phyloP scores from a whole-genome alignment of 495 filamentous ascomycete species.

The Cercophora newfieldiana region DNA sequence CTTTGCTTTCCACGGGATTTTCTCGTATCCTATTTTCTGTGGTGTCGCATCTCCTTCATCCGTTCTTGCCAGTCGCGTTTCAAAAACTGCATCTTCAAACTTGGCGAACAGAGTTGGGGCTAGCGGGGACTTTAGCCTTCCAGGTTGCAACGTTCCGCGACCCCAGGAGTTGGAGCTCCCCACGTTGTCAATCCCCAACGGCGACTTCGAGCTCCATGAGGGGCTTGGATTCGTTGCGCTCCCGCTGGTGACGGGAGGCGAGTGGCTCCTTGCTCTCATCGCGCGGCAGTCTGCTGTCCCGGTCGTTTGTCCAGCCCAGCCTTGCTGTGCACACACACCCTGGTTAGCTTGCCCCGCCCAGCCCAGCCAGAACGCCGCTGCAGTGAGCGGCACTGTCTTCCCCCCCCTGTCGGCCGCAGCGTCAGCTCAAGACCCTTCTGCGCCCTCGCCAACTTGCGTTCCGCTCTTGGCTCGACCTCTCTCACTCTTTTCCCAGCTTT shows the following conservation, averaged over 20 bases:
- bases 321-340: constrained; percentile 8
- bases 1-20: neutral
- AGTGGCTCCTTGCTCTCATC: neutral
- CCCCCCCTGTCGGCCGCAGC: neutral
- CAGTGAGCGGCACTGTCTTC: neutral
- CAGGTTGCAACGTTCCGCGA: neutral
- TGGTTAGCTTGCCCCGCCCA: constrained; percentile 2
- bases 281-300: neutral
- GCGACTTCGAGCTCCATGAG: neutral
- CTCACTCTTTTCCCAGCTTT: constrained; percentile 1
- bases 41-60: neutral
- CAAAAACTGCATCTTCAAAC: constrained; percentile 4
- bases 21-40: neutral
- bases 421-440: neutral
- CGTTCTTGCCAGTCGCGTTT: neutral
- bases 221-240: neutral
- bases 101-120: neutral
- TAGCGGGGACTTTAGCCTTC: constrained; percentile 10
- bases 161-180: neutral
- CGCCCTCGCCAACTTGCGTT: neutral
- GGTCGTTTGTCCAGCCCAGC: neutral
- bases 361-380: neutral
- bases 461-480: neutral
- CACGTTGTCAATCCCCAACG: neutral
- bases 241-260: neutral